Percentiles rank a stretch among this genome's conserved stretches.
phyloP scores from a whole-genome alignment of 202 grass and related monocot species.

The Musa balbisiana region DNA sequence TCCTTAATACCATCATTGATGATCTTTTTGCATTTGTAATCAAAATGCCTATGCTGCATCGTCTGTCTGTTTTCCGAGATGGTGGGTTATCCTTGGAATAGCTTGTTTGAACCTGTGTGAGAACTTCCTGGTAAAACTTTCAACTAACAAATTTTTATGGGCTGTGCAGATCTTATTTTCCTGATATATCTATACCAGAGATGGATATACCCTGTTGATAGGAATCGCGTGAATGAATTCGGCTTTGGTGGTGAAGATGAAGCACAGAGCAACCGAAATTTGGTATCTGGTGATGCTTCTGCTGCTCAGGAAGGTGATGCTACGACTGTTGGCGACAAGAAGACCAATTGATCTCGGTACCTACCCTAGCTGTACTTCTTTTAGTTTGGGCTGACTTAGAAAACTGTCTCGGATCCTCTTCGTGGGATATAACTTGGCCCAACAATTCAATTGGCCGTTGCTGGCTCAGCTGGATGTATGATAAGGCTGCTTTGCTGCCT shows the following conservation, averaged over 20 bases:
- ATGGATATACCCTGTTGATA: slow-evolving; percentile 95
- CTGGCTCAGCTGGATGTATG: background rate
- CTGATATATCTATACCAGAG: slow-evolving; percentile 98
- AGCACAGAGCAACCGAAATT: slow-evolving; percentile 27
- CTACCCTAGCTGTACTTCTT: background rate
- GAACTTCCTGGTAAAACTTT: background rate
- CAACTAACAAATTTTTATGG: slow-evolving; percentile 11
- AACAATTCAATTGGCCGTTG: background rate
- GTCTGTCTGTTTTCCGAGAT: slow-evolving; percentile 97
- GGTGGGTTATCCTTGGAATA: slow-evolving; percentile 38
- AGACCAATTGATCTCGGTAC: slow-evolving; percentile 41
- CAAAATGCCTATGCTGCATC: slow-evolving; percentile 96
- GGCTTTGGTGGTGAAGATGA: slow-evolving; percentile 88
- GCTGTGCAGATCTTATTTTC: slow-evolving; percentile 80
- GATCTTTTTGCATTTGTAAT: slow-evolving; percentile 99
- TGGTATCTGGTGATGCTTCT: slow-evolving; percentile 41
- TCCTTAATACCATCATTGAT: slow-evolving; percentile 97
- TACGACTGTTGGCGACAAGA: slow-evolving; percentile 49
- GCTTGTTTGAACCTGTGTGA: background rate
- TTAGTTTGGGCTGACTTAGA: background rate
- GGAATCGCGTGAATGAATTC: slow-evolving; percentile 89
- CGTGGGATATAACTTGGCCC: background rate
- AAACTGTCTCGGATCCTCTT: background rate
- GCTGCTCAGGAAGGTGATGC: slow-evolving; percentile 20
- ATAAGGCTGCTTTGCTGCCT: background rate